These are phyloP conservation scores for Penicillium brevicompactum DNA, from an alignment of 2,329 filamentous ascomycete genomes.

Conservation along the genomic window DNA sequence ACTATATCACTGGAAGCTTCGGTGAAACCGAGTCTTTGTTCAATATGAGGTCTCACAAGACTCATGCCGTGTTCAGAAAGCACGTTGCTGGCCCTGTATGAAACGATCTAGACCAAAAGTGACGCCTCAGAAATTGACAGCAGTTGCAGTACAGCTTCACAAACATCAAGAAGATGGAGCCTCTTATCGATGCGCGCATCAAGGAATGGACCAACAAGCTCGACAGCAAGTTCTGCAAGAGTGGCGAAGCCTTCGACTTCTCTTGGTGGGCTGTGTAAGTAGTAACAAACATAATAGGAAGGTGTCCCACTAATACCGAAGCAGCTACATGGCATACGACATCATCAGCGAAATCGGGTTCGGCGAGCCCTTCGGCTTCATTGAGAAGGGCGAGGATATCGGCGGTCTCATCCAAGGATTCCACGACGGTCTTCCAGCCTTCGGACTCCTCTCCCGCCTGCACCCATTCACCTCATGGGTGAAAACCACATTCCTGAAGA, in stretches of 20 bases:
- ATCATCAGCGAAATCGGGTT: constrained; percentile 60
- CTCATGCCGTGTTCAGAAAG: constrained; percentile 57
- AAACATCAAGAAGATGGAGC: constrained; percentile 63
- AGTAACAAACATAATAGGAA: not conserved
- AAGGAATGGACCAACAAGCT: constrained; percentile 55
- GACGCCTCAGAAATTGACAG: constrained; percentile 2
- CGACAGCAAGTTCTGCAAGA: constrained; percentile 48
- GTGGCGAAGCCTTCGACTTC: constrained; percentile 55
- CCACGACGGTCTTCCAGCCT: constrained; percentile 54
- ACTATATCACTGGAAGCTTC: constrained; percentile 62
- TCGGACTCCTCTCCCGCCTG: constrained; percentile 55
- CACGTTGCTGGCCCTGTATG: constrained; percentile 53
- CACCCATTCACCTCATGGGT: constrained; percentile 59
- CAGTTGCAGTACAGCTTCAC: constrained; percentile 52
- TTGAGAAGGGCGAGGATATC: constrained; percentile 55
- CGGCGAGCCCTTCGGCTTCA: constrained; percentile 59
- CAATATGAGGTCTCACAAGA: constrained; percentile 57
- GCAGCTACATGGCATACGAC: constrained; percentile 58
- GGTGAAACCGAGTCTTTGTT: constrained; percentile 59
- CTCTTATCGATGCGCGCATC: constrained; percentile 56
- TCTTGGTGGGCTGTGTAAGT: constrained; percentile 55
- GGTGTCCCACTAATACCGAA: not conserved
- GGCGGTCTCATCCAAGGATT: constrained; percentile 58
- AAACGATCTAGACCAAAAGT: not conserved
- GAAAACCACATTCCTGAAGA: constrained; percentile 55